Evolutionary conservation across 129 eudicot genomes (phyloP), one percentile per base, ranked within the genome.

Genomic region (Pseudognaphalium luteoalbum): DNA sequence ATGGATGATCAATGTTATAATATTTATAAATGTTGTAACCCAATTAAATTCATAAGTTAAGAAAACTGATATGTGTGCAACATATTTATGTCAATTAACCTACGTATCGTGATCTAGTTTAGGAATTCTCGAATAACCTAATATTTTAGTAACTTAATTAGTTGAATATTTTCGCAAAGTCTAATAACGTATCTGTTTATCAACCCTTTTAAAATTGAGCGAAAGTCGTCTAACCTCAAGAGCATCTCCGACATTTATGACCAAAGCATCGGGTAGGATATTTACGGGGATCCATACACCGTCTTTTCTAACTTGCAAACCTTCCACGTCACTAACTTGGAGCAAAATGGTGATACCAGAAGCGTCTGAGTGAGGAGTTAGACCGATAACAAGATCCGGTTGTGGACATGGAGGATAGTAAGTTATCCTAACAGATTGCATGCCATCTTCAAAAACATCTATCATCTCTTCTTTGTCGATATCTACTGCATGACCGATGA

Each of bases 381-480:
- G 75, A 4, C 96, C 96, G 0, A 78, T 70, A 9, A 87, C 96
- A 56, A 42, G 61, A 17, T 87, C 83, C 8, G 96, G 89, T 71
- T 77, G 34, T 0, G 96, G 85, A 68, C 96, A 89, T 6, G 87
- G 87, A 2, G 91, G 96, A 61, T 89, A 89, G 64, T 84, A 84
- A 69, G 68, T 86, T 76, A 86, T 70, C 21, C 87, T 80, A 66
- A 78, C 63, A 1, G 88, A 76, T 68, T 87, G 92, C 83, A 87
- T 50, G 19, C 92, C 89, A 30, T 85, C 74, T 34, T 84, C 83
- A 12, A 84, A 81, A 41, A 83, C 65, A 7, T 59, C 77, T 4
- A 52, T 52, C 22, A 83, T 61, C 28, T 85, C 87, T 66, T 15
- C 29, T 32, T 60, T 69, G 30, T 83, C 78, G 19, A 87, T 80